phyloP scores from a whole-genome alignment of 2,329 filamentous ascomycete genomes.

The Pseudocercospora pini-densiflorae region DNA sequence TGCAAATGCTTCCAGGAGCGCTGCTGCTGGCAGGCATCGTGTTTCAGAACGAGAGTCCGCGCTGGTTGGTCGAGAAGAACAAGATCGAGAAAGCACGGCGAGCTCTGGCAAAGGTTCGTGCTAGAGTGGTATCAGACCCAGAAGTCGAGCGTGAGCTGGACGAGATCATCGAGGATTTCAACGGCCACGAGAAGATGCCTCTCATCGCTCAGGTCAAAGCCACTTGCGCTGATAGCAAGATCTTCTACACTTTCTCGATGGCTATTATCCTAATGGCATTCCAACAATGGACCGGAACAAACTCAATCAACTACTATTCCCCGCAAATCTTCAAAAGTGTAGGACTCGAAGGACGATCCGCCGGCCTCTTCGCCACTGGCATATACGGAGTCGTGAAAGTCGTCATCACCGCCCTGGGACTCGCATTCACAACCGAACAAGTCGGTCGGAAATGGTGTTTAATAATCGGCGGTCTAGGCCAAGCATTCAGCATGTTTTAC shows the following conservation, averaged over 20 bases:
- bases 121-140: slow-evolving; percentile 41
- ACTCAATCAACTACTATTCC: slow-evolving; percentile 48
- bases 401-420: slow-evolving; percentile 47
- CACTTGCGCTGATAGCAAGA: slow-evolving; percentile 44
- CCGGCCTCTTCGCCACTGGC: slow-evolving; percentile 51
- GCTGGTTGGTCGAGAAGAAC: slow-evolving; percentile 60
- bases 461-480: slow-evolving; percentile 47
- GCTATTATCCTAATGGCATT: slow-evolving; percentile 50
- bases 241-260: slow-evolving; percentile 48
- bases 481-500: slow-evolving; percentile 51
- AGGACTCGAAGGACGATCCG: slow-evolving; percentile 44
- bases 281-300: slow-evolving; percentile 44
- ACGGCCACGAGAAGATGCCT: slow-evolving; percentile 48
- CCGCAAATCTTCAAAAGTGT: slow-evolving; percentile 52
- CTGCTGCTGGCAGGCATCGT: slow-evolving; percentile 56
- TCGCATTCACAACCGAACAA: slow-evolving; percentile 53
- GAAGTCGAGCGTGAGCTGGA: slow-evolving; percentile 47
- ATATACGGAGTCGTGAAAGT: slow-evolving; percentile 55
- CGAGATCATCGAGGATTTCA: slow-evolving; percentile 51
- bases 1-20: slow-evolving; percentile 58
- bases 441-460: slow-evolving; percentile 52
- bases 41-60: slow-evolving; percentile 58
- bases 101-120: slow-evolving; percentile 46
- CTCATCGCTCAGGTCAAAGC: slow-evolving; percentile 45
- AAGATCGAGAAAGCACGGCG: slow-evolving; percentile 50